Evolutionary conservation across 108 stramenopile genomes (phyloP).

Genomic region (Mayamaea pseudoterrestris): DNA sequence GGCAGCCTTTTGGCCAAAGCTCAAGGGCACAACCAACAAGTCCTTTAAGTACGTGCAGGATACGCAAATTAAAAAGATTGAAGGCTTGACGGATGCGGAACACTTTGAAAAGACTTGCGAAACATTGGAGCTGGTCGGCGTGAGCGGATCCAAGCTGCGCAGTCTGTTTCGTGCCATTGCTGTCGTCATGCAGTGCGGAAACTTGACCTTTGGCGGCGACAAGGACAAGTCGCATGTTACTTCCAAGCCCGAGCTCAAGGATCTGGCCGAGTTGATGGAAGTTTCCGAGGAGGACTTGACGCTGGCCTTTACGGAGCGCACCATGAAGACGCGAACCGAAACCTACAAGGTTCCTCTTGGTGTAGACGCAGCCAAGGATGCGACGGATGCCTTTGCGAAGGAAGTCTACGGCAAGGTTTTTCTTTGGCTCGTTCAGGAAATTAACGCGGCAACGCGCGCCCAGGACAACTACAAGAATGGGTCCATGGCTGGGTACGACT

Average conservation of each 20-base stretch:
- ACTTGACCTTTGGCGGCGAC: constrained; percentile 71
- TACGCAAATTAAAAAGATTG: constrained; percentile 27
- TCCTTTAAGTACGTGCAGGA: constrained; percentile 55
- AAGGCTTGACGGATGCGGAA: constrained; percentile 64
- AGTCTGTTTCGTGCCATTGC: constrained; percentile 58
- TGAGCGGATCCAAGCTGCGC: constrained; percentile 38
- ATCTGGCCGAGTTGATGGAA: constrained; percentile 65
- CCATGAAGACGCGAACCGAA: constrained; percentile 62
- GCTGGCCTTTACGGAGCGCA: constrained; percentile 67
- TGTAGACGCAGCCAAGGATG: constrained; percentile 55
- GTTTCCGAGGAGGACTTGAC: constrained; percentile 26
- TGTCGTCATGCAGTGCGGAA: constrained; percentile 75
- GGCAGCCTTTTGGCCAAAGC: constrained; percentile 48
- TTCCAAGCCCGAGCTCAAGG: constrained; percentile 37
- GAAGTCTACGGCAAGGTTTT: constrained; percentile 76
- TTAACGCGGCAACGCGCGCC: constrained; percentile 70
- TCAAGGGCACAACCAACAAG: constrained; percentile 36
- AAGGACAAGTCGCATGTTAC: constrained; percentile 54
- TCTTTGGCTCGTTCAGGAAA: constrained; percentile 67
- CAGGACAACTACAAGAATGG: constrained; percentile 34
- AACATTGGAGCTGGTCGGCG: constrained; percentile 52
- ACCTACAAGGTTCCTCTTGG: constrained; percentile 71
- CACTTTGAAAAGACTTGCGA: constrained; percentile 57
- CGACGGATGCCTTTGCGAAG: constrained; percentile 91
- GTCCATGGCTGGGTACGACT: constrained; percentile 13